These are phyloP conservation scores for Hippophae gyantsensis DNA, from an alignment of 306 rosid species.

Conservation along the genomic window DNA sequence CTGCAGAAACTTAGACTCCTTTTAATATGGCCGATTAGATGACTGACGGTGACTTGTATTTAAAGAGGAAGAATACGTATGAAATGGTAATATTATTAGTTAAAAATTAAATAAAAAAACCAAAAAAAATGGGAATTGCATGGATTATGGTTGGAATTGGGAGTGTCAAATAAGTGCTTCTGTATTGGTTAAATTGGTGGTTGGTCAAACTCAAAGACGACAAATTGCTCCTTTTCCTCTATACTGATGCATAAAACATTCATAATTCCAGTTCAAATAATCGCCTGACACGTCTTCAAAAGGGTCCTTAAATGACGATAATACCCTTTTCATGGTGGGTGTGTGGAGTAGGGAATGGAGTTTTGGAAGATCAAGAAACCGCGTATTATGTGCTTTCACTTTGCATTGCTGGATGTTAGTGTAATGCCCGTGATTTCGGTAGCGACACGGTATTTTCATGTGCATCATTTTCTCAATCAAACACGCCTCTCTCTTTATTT, in stretches of 20 bases:
- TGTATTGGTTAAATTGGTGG: background rate
- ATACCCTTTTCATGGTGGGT: background rate
- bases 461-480: constrained; percentile 15
- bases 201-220: constrained; percentile 4
- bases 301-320: background rate
- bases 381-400: constrained; percentile 15
- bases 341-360: background rate
- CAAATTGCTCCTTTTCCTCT: background rate
- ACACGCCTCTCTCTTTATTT: constrained; percentile 21
- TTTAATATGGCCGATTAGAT: background rate
- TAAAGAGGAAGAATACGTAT: background rate
- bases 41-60: constrained; percentile 6
- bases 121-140: background rate
- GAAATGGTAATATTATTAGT: background rate
- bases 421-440: constrained; percentile 47
- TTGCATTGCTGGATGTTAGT: constrained; percentile 22
- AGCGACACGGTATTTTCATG: constrained; percentile 48
- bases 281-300: background rate
- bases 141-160: background rate
- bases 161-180: background rate
- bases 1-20: background rate
- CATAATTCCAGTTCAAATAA: background rate
- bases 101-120: background rate
- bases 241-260: background rate
- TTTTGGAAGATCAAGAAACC: constrained; percentile 4